Evolutionary conservation across 1,284 basidiomycete genomes (phyloP).

Genomic region (Kwoniella shivajii): DNA sequence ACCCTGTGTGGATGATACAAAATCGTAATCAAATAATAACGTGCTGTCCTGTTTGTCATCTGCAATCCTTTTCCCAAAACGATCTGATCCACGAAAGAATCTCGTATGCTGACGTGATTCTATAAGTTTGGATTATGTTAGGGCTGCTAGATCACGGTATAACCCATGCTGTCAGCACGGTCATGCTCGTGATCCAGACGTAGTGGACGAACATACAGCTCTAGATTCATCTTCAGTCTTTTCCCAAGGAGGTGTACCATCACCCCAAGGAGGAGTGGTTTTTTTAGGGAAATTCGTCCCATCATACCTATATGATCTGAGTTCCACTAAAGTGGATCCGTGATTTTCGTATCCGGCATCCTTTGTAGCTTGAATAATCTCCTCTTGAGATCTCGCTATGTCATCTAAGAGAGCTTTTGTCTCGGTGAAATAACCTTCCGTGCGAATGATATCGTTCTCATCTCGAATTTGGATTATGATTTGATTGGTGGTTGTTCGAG

Average conservation of each 20-base stretch:
- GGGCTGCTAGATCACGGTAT: too few relatives aligned
- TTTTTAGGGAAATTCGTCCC: not conserved
- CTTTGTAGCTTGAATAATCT: not conserved
- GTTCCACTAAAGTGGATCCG: not conserved
- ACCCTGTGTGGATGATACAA: not conserved
- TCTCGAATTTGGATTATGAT: not conserved
- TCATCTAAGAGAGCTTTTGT: not conserved
- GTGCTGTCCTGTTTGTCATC: not conserved
- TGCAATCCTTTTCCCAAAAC: not conserved
- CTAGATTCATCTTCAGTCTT: not conserved
- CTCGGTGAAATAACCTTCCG: slow-evolving; percentile 3
- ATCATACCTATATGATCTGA: not conserved
- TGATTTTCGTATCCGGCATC: not conserved
- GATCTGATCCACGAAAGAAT: not conserved
- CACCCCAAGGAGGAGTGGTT: not conserved
- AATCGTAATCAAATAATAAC: not conserved
- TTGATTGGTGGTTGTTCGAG: not conserved
- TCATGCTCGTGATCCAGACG: not conserved
- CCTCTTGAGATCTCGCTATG: not conserved
- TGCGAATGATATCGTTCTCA: not conserved
- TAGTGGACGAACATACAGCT: too few relatives aligned
- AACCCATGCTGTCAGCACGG: not conserved
- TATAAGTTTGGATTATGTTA: too few relatives aligned
- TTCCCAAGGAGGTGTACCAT: not conserved
- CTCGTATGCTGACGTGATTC: too few relatives aligned